Conservation (phyloP, 2,329 filamentous ascomycete species). For the Gyromitra esculenta region DNA sequence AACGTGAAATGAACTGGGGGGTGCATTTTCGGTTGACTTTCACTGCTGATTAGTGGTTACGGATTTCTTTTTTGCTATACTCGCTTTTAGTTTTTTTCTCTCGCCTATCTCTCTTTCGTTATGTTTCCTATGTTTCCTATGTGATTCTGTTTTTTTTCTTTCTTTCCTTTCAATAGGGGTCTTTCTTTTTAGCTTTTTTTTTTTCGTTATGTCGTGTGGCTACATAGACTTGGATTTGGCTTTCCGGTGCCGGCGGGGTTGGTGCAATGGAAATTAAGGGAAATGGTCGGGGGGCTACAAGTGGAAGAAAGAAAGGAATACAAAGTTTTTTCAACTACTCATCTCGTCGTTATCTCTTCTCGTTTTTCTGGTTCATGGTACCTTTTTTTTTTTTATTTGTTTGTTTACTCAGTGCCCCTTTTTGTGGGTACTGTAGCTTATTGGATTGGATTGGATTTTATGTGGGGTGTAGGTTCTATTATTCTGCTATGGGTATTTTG, state of each 20-base stretch:
- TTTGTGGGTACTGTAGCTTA: not conserved
- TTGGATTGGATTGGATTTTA: not conserved
- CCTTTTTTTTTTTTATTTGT: not conserved
- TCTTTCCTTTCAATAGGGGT: conserved; percentile 34
- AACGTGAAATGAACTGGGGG: conserved; percentile 17
- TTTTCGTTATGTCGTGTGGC: conserved; percentile 47
- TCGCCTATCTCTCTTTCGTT: conserved; percentile 49
- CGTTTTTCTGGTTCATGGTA: conserved; percentile 10
- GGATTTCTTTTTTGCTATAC: conserved; percentile 59
- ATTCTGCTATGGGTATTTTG: conserved; percentile 6
- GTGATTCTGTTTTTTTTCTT: conserved; percentile 30
- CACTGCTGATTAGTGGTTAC: conserved; percentile 42
- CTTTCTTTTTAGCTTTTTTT: conserved; percentile 46
- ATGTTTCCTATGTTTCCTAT: conserved; percentile 40
- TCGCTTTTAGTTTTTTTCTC: conserved; percentile 61
- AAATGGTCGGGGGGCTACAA: conserved; percentile 16
- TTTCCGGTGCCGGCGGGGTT: conserved; percentile 48
- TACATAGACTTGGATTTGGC: conserved; percentile 49
- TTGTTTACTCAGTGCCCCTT: not conserved
- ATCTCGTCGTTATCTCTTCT: conserved; percentile 13
- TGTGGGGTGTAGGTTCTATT: not conserved
- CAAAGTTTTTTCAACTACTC: conserved; percentile 23
- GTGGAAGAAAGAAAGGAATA: conserved; percentile 31
- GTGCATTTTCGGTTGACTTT: conserved; percentile 23
- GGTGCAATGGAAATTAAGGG: conserved; percentile 44